Percentiles rank a stretch among this genome's conserved stretches.
Conservation (phyloP, 2,329 filamentous ascomycete species). For the Colletotrichum nymphaeae region DNA sequence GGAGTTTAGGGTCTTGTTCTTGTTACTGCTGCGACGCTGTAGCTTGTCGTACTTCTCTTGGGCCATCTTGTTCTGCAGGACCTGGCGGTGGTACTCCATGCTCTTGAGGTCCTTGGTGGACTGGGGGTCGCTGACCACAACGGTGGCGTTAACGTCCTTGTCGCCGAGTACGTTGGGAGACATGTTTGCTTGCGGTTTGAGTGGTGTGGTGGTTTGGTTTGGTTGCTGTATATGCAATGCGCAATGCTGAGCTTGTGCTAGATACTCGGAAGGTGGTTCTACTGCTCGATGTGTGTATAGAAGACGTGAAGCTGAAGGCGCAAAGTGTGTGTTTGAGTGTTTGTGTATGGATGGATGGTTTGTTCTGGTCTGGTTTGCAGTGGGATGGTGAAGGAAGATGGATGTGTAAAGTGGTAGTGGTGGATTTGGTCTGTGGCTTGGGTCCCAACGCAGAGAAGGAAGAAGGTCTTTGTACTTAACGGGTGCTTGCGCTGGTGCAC, state of each 20-base stretch:
- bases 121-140: conserved; percentile 45
- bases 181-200: conserved; percentile 53
- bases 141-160: conserved; percentile 73
- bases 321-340: neutral
- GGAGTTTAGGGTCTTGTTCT: conserved; percentile 28
- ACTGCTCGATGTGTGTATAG: neutral
- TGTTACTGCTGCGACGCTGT: neutral
- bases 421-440: conserved; percentile 11
- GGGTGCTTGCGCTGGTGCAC: conserved; percentile 5
- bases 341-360: neutral
- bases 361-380: neutral
- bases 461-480: conserved; percentile 35
- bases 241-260: conserved; percentile 2
- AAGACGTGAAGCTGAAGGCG: neutral
- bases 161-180: conserved; percentile 70
- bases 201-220: neutral
- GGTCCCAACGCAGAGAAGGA: conserved; percentile 21
- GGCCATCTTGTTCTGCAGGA: conserved; percentile 78
- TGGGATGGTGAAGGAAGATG: conserved; percentile 1
- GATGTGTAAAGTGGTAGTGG: neutral
- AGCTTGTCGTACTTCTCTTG: conserved; percentile 66
- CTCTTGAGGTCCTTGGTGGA: conserved; percentile 66
- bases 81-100: conserved; percentile 83
- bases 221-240: neutral
- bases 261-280: neutral